Conservation (phyloP, 2,329 filamentous ascomycete species). For the Aspergillus ibericus region DNA sequence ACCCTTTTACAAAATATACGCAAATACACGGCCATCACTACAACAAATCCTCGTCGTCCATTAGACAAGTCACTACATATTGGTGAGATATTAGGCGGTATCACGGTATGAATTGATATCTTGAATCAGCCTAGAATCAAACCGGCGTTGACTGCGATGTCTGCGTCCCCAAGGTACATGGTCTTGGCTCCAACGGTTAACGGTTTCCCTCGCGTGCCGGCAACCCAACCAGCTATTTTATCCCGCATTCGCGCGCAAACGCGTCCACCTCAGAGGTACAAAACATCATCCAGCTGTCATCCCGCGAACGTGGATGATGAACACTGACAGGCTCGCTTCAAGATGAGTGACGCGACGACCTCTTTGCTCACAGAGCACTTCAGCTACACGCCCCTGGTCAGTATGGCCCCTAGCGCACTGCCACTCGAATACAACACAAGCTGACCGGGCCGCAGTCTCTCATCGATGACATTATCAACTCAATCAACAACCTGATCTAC, state of each 20-base stretch:
- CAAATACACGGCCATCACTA: not conserved
- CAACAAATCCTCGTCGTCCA: not conserved
- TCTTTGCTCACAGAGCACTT: constrained; percentile 91
- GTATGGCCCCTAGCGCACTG: constrained; percentile 34
- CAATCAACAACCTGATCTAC: constrained; percentile 89
- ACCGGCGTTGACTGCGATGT: not conserved
- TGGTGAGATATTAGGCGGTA: not conserved
- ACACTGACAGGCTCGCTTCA: constrained; percentile 17
- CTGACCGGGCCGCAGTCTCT: constrained; percentile 63
- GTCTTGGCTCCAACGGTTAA: constrained; percentile 4
- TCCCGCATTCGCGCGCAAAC: constrained; percentile 18
- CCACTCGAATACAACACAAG: not conserved
- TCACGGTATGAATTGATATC: not conserved
- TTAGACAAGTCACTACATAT: not conserved
- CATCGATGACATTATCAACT: constrained; percentile 97
- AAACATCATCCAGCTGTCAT: not conserved
- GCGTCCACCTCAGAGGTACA: constrained; percentile 12
- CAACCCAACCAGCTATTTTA: not conserved
- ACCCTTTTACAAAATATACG: not conserved
- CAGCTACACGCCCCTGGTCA: constrained; percentile 85
- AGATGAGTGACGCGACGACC: constrained; percentile 47
- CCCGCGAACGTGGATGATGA: constrained; percentile 8
- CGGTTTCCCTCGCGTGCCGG: constrained; percentile 10
- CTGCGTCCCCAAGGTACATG: not conserved
- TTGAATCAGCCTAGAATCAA: too few species aligned